phyloP scores from a whole-genome alignment of 192 early-diverging fungal genomes.

The Coemansia aciculifera region DNA sequence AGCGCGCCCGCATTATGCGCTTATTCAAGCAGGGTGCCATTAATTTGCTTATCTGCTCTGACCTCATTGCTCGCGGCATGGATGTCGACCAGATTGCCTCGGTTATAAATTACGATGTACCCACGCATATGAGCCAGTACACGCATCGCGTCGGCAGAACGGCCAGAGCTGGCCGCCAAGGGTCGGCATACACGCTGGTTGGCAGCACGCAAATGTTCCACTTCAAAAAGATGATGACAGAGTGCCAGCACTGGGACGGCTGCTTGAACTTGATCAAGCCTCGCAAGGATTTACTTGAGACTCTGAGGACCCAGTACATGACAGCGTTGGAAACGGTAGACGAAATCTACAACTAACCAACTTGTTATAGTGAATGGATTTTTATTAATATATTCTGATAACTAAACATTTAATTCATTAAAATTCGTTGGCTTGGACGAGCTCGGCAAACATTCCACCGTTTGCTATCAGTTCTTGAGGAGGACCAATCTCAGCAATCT shows the following conservation, averaged over 20 bases:
- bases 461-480: conserved; percentile 28
- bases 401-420: neutral
- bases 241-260: conserved; percentile 61
- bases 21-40: conserved; percentile 70
- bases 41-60: conserved; percentile 77
- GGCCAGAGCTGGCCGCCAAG: conserved; percentile 84
- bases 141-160: conserved; percentile 93
- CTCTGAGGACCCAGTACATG: conserved; percentile 35
- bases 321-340: conserved; percentile 31
- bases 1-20: conserved; percentile 63
- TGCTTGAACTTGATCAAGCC: conserved; percentile 60
- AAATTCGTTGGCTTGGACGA: conserved; percentile 5
- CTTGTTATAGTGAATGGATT: too few species aligned
- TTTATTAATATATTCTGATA: neutral
- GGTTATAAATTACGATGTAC: conserved; percentile 89
- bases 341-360: conserved; percentile 21
- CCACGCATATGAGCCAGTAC: conserved; percentile 79
- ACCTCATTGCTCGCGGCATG: conserved; percentile 86
- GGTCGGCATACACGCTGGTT: conserved; percentile 73
- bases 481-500: conserved; percentile 7
- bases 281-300: conserved; percentile 39
- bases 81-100: conserved; percentile 77
- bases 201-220: conserved; percentile 67
- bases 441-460: conserved; percentile 12
- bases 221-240: conserved; percentile 72